These are phyloP conservation scores for Pichia occidentalis DNA, from an alignment of 805 yeast species.

Conservation along the genomic window DNA sequence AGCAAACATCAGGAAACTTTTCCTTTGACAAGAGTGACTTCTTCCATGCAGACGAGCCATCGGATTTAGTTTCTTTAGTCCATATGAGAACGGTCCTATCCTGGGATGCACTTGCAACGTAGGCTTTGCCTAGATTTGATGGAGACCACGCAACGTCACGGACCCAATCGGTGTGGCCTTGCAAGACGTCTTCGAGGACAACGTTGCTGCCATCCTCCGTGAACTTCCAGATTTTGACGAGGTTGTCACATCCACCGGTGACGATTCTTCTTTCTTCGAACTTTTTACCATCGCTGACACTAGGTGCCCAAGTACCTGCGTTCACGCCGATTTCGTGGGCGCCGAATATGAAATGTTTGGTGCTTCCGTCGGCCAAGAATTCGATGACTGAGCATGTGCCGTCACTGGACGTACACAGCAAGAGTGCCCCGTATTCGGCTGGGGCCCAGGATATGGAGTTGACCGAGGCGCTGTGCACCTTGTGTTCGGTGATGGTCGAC, in stretches of 20 bases:
- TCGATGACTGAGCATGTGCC: slow-evolving; percentile 89
- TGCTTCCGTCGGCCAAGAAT: slow-evolving; percentile 82
- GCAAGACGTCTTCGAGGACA: slow-evolving; percentile 65
- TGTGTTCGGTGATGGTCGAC: slow-evolving; percentile 81
- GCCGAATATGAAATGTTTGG: slow-evolving; percentile 52
- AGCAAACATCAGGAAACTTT: slow-evolving; percentile 91
- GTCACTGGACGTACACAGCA: slow-evolving; percentile 87
- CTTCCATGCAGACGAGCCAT: slow-evolving; percentile 53
- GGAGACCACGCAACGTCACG: slow-evolving; percentile 99
- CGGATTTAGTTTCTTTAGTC: slow-evolving; percentile 49
- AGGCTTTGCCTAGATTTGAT: slow-evolving; percentile 74
- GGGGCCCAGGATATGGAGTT: slow-evolving; percentile 97
- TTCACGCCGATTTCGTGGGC: slow-evolving; percentile 95
- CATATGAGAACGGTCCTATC: slow-evolving; percentile 92
- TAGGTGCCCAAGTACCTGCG: slow-evolving; percentile 92
- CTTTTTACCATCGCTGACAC: slow-evolving; percentile 32
- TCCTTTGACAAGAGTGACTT: slow-evolving; percentile 68
- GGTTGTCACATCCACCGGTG: slow-evolving; percentile 92
- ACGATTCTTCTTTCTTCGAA: slow-evolving; percentile 62
- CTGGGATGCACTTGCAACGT: slow-evolving; percentile 94
- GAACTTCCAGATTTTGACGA: slow-evolving; percentile 84
- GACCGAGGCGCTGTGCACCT: slow-evolving; percentile 88
- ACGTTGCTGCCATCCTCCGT: slow-evolving; percentile 52
- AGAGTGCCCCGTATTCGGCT: slow-evolving; percentile 88
- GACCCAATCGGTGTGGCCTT: slow-evolving; percentile 97